phyloP scores from a whole-genome alignment of 768 basidiomycete genomes.

The Suillus brevipes region DNA sequence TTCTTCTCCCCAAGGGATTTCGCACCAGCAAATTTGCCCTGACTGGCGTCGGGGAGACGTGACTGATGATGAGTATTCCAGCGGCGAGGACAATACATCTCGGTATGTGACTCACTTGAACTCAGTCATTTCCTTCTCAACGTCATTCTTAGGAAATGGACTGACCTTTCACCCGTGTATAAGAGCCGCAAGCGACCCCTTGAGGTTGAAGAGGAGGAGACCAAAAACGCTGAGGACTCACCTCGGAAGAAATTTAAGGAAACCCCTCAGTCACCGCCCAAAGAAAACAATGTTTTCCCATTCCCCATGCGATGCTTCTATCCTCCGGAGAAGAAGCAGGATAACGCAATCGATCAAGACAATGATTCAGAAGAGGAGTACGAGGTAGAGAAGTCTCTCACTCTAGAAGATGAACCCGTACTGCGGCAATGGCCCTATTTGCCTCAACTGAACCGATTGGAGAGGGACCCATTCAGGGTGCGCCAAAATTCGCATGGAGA shows the following conservation, averaged over 20 bases:
- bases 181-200: neutral
- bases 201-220: neutral
- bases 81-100: neutral
- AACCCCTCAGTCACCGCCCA: neutral
- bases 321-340: neutral
- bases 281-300: neutral
- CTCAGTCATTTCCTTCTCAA: neutral
- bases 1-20: neutral
- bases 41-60: neutral
- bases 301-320: neutral
- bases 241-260: neutral
- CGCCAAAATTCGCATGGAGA: neutral
- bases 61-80: neutral
- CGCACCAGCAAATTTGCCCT: neutral
- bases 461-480: neutral
- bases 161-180: neutral
- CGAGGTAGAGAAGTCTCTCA: slow-evolving; percentile 1
- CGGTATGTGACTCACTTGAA: neutral
- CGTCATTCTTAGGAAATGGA: neutral
- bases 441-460: neutral
- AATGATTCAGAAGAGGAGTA: neutral
- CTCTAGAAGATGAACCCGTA: neutral
- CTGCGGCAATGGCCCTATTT: neutral
- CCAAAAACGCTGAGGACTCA: neutral
- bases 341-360: neutral